Evolutionary conservation across 2,329 filamentous ascomycete species (phyloP).

Genomic region (Aureobasidium melanogenum): DNA sequence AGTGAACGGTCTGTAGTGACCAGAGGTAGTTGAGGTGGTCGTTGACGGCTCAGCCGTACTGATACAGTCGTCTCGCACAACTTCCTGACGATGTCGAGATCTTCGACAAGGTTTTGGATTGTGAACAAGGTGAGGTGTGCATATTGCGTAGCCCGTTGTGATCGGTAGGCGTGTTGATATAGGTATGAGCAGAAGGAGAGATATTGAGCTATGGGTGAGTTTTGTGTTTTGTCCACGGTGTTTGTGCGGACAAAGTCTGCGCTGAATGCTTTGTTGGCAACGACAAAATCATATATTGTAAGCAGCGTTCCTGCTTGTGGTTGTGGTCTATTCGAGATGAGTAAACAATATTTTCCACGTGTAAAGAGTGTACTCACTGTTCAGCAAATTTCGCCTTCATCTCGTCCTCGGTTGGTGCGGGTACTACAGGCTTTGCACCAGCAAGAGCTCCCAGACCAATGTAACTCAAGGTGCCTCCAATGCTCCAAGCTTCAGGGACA

Average conservation of each 20-base stretch:
- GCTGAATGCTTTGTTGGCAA: slow-evolving; percentile 93
- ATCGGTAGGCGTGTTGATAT: slow-evolving; percentile 85
- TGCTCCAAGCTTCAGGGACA: slow-evolving; percentile 77
- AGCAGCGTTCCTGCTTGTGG: slow-evolving; percentile 72
- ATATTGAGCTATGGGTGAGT: slow-evolving; percentile 71
- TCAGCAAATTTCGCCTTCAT: slow-evolving; percentile 72
- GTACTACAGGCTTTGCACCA: slow-evolving; percentile 47
- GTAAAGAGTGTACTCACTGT: slow-evolving; percentile 48
- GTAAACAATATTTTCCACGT: slow-evolving; percentile 1
- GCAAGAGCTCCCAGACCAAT: slow-evolving; percentile 74
- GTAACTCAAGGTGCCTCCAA: slow-evolving; percentile 71
- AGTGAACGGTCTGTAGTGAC: slow-evolving; percentile 64
- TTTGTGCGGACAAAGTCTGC: slow-evolving; percentile 61
- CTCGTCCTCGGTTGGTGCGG: slow-evolving; percentile 64
- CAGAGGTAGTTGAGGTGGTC: slow-evolving; percentile 73
- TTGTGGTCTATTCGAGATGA: slow-evolving; percentile 52
- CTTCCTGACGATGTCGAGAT: slow-evolving; percentile 69
- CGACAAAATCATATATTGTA: slow-evolving; percentile 83
- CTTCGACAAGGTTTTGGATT: slow-evolving; percentile 78
- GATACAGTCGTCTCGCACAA: slow-evolving; percentile 69
- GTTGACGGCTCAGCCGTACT: slow-evolving; percentile 81
- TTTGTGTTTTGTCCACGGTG: slow-evolving; percentile 52
- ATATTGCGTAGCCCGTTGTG: slow-evolving; percentile 68
- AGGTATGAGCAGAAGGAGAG: slow-evolving; percentile 88
- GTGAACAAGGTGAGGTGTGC: slow-evolving; percentile 78